Base-by-base conservation (phyloP, 192 early-diverging fungal genomes). In the Chytriomyces hyalinus region DNA sequence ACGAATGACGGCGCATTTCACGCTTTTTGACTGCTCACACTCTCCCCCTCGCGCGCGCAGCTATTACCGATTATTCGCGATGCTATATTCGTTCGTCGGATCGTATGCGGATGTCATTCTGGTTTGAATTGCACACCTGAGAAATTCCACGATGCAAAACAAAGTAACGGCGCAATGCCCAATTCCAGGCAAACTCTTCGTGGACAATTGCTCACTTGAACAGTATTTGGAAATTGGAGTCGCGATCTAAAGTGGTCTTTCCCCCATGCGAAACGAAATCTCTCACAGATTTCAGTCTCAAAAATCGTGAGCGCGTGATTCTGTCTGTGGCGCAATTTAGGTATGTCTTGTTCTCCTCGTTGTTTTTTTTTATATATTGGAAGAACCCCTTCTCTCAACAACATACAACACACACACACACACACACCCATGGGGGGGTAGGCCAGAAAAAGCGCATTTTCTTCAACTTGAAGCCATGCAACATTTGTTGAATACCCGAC, bases 161-260 rank as follows among this genome's bases (percentile, higher is more conserved):
- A 79, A 26, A 26, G 26, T 79, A 20, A 68, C 48, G 53, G 24
- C 28, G 2, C 45, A n/a, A 20, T 26, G 24, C 24, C 9, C n/a
- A 49, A n/a, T 5, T 74, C 13, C 4, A 86, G 85, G 83, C 92
- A n/a, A 98, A 99, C 83, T 98, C 97, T 9, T 89, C 93, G 1
- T 99, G 98, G 98, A 99, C 98, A 17, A 87, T 91, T 50, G 87
- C 79, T 51, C 98, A 99, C 75, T 94, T 99, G 62, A 91, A 94
- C 72, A 65, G 84, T n/a, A 79, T 98, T 7, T 99, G 95, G 91
- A 78, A 87, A 22, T 24, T 88, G 10, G 85, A 92, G 9, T 53
- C 67, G 0, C 61, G 60, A 45, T 91, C 94, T 5, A 74, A 77
- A 9, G 86, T 94, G 2, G 90, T 98, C 1, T 98, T 97, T 82